Conservation (phyloP, 345 rosid species). For the Cardamine resedifolia region DNA sequence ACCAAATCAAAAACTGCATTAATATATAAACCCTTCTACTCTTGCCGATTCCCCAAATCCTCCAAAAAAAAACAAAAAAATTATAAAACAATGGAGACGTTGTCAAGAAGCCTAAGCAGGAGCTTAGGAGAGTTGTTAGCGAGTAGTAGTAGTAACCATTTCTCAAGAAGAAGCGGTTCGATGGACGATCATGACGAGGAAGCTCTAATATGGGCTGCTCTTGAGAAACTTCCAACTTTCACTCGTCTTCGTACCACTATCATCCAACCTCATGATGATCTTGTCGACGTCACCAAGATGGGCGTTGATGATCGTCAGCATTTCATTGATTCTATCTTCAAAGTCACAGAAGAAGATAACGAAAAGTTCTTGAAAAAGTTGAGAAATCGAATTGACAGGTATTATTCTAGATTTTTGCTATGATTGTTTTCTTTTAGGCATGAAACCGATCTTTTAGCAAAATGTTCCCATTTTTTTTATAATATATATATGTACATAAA, state of each 20-base stretch:
- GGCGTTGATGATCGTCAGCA: slow-evolving; percentile 60
- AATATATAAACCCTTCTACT: slow-evolving; percentile 3
- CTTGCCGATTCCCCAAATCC: not conserved
- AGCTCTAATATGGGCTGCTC: slow-evolving; percentile 93
- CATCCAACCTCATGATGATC: slow-evolving; percentile 43
- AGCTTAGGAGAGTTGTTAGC: slow-evolving; percentile 57
- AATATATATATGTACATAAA: not conserved
- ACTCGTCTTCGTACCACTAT: slow-evolving; percentile 74
- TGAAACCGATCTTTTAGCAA: not conserved
- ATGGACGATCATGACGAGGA: slow-evolving; percentile 69
- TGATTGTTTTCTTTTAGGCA: not conserved
- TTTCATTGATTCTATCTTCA: slow-evolving; percentile 75
- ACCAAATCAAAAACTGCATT: slow-evolving; percentile 13
- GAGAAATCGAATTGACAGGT: slow-evolving; percentile 77
- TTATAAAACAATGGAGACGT: slow-evolving; percentile 25
- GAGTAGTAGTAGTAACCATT: slow-evolving; percentile 20
- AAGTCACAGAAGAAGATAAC: slow-evolving; percentile 85
- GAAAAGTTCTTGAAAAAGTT: slow-evolving; percentile 76
- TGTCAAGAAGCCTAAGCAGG: slow-evolving; percentile 49
- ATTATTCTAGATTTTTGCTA: not conserved
- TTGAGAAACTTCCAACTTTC: slow-evolving; percentile 80
- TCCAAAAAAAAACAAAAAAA: not conserved
- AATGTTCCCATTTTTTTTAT: not conserved
- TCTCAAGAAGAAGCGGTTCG: slow-evolving; percentile 46
- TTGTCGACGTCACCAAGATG: slow-evolving; percentile 74